phyloP scores from a whole-genome alignment of 345 rosid genomes.

The Aegle marmelos region DNA sequence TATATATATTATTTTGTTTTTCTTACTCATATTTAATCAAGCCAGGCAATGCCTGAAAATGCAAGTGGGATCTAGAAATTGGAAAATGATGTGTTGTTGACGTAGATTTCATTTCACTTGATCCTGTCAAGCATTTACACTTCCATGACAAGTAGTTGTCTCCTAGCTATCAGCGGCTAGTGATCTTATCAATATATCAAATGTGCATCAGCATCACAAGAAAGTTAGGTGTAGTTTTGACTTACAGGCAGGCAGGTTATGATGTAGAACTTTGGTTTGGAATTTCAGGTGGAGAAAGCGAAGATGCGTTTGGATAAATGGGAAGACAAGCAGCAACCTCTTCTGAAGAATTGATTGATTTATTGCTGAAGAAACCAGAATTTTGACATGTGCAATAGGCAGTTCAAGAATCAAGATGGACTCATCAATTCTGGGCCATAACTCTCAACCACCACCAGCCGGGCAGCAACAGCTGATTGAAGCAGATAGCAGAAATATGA shows the following conservation, averaged over 20 bases:
- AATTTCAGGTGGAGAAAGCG: constrained; percentile 63
- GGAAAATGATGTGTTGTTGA: too few species aligned
- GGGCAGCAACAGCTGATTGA: neutral
- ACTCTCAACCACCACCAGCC: neutral
- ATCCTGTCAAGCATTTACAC: too few species aligned
- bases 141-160: too few species aligned
- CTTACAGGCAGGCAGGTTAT: neutral
- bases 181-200: too few species aligned
- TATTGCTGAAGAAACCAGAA: neutral
- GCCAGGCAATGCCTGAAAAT: neutral
- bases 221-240: neutral
- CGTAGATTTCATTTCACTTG: too few species aligned
- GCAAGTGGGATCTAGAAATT: neutral
- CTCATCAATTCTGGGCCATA: neutral
- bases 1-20: too few species aligned
- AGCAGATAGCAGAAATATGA: neutral
- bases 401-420: neutral
- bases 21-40: too few species aligned
- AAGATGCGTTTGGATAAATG: constrained; percentile 54
- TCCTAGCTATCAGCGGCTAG: neutral
- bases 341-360: constrained; percentile 1
- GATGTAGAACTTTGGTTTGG: neutral
- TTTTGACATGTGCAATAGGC: constrained; percentile 6
- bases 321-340: constrained; percentile 51
- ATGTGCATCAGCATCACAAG: neutral